phyloP scores from a whole-genome alignment of 805 yeast species.

The Myxozyma udenii region DNA sequence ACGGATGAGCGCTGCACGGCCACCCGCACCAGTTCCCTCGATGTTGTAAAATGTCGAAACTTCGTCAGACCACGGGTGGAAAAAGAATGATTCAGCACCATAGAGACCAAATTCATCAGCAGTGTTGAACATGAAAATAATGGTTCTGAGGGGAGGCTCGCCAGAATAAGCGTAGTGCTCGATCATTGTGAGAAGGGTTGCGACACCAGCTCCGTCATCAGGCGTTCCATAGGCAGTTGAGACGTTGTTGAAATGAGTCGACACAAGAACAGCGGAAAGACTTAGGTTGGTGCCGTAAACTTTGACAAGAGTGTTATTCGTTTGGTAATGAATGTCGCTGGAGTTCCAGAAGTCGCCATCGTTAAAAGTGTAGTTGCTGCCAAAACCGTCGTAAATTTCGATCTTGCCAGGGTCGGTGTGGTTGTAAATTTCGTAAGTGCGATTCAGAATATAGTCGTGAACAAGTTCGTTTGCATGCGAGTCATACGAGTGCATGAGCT shows the following conservation, averaged over 20 bases:
- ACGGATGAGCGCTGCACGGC: constrained; percentile 77
- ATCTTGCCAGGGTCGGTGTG: constrained; percentile 35
- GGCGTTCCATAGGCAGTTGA: constrained; percentile 84
- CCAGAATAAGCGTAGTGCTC: constrained; percentile 43
- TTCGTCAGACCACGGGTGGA: constrained; percentile 68
- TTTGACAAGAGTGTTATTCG: constrained; percentile 75
- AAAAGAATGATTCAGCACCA: constrained; percentile 74
- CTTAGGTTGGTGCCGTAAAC: constrained; percentile 59
- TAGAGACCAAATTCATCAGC: constrained; percentile 85
- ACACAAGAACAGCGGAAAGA: constrained; percentile 65
- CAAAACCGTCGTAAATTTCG: constrained; percentile 44
- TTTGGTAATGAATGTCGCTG: constrained; percentile 67
- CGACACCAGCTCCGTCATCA: constrained; percentile 89
- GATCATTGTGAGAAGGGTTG: constrained; percentile 69
- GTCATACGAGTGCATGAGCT: constrained; percentile 70
- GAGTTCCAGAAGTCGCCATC: constrained; percentile 44
- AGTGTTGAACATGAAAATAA: constrained; percentile 82
- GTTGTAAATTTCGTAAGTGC: constrained; percentile 43
- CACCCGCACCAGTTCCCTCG: constrained; percentile 94
- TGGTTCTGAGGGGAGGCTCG: constrained; percentile 58
- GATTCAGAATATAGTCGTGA: constrained; percentile 57
- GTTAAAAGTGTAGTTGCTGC: constrained; percentile 47
- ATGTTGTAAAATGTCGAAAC: constrained; percentile 68
- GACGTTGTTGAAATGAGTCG: constrained; percentile 78
- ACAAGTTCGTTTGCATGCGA: constrained; percentile 74